Evolutionary conservation across 805 yeast genomes (phyloP).

Genomic region (Candida tibetensis): DNA sequence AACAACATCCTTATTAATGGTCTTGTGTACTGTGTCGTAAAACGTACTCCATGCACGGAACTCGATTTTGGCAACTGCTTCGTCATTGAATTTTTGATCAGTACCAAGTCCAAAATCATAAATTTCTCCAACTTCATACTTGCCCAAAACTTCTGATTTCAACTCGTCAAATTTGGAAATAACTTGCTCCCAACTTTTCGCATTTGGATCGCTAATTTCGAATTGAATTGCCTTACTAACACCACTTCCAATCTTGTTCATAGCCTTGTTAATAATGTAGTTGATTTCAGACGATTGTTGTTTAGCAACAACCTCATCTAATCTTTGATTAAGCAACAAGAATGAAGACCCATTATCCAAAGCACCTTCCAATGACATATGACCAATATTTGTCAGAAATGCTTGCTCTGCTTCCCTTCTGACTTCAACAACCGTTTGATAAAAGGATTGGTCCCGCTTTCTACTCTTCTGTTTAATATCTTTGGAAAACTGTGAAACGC

Average conservation of each 20-base stretch:
- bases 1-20: constrained; percentile 63
- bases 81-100: constrained; percentile 37
- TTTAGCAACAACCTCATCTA: constrained; percentile 37
- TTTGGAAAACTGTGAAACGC: constrained; percentile 10
- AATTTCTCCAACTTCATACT: constrained; percentile 17
- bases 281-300: constrained; percentile 37
- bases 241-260: constrained; percentile 45
- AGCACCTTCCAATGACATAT: constrained; percentile 16
- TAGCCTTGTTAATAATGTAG: constrained; percentile 31
- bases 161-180: constrained; percentile 22
- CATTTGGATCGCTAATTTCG: constrained; percentile 16
- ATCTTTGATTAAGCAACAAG: constrained; percentile 32
- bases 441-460: constrained; percentile 3
- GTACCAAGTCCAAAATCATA: constrained; percentile 71
- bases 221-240: constrained; percentile 36
- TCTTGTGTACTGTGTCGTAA: constrained; percentile 55
- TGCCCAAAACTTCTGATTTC: constrained; percentile 8
- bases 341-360: constrained; percentile 6
- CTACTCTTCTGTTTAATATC: constrained; percentile 11
- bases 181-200: constrained; percentile 19
- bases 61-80: constrained; percentile 43
- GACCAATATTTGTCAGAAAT: constrained; percentile 7
- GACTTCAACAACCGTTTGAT: constrained; percentile 1
- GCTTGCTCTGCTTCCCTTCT: background rate
- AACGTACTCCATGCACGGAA: constrained; percentile 65